Base-by-base conservation (phyloP, 1,284 basidiomycete species). In the Heterobasidion parviporum region DNA sequence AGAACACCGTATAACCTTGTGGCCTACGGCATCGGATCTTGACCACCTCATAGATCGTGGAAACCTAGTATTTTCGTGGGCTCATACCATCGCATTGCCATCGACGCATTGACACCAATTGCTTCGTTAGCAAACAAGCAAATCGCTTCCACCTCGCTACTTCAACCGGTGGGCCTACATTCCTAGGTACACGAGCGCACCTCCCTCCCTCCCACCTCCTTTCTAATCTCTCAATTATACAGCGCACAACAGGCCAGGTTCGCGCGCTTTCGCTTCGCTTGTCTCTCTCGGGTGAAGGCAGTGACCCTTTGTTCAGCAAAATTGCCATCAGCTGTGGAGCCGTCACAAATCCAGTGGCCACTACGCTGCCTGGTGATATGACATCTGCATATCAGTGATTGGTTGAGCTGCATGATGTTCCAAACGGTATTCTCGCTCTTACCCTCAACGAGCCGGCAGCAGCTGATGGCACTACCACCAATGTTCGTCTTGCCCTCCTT, bases 21-120 rank as follows among this genome's bases (percentile, higher is more conserved):
- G 96, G 97, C 16, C 99, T 99, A 84, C 89, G 87, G 58, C 95
- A 99, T 73, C 89, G 96, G 33, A 92, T 94, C n/a, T n/a, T n/a
- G n/a, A 0, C 76, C 99, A 16, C 97, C 97, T 0, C 97, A 99
- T 69, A 97, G 8, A 99, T 99, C 71, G 96, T 99, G 59, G 97
- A 99, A 70, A 99, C 99, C 71, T 99, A 96, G n/a, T 99, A 99
- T 67, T 78, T 99, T 34, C 89, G 96, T 62, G 97, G 97, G 51
- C 71, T 99, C 59, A 99, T 95, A 0, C 95, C 97, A n/a, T n/a
- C n/a, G n/a, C n/a, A n/a, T n/a, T n/a, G n/a, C n/a, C n/a, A n/a
- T n/a, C n/a, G n/a, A n/a, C n/a, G n/a, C n/a, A n/a, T n/a, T n/a
- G n/a, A n/a, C n/a, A n/a, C n/a, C n/a, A n/a, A n/a, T n/a, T n/a